Base-by-base conservation (phyloP, 1,284 basidiomycete species). In the Fomitiporia mediterranea region DNA sequence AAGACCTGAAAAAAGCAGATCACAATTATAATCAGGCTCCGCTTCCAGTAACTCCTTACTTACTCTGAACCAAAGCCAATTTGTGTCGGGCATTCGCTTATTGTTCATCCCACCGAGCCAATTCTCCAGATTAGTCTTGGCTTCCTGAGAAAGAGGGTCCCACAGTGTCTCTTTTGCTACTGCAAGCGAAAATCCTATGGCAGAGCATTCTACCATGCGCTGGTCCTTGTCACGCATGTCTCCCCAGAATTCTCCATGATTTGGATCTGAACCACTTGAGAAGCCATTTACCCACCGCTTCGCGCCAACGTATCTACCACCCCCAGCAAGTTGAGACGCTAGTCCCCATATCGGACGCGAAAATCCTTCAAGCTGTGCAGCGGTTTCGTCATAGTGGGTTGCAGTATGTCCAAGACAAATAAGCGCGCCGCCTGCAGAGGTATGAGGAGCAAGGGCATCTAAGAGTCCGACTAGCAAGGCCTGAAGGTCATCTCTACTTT, bases 1-100 rank as follows among this genome's bases (percentile, higher is more conserved):
- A 89, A 89, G 0, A 88, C 81, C 82, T 85, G 38, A 21, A 15
- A 1, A 21, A 30, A 30, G 23, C 17, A 43, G 21, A 47, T 25
- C 32, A 28, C 13, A 34, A 28, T 67, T 25, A 28, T 15, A 46
- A 46, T 8, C 15, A 15, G 25, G 5, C 15, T 11, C 25, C 2
- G n/a, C 13, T 17, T 30, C 44, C 7, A 4, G 25, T 19, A n/a
- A 30, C 4, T 2, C 15, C 19, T 13, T 7, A 32, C 79, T 49
- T 58, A 83, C 86, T 57, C 86, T 75, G 70, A 90, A 90, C 87
- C 87, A 90, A 3, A 91, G 74, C 86, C 87, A 89, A 65, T 90
- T 90, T 15, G 86, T 88, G 63, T 84, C 81, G 6, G 81, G 80
- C 81, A 84, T 83, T 60, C 79, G 75, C 71, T 89, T 89, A 67